These are phyloP conservation scores for Austroboletus eburneus DNA, from an alignment of 768 basidiomycete species.

Conservation along the genomic window DNA sequence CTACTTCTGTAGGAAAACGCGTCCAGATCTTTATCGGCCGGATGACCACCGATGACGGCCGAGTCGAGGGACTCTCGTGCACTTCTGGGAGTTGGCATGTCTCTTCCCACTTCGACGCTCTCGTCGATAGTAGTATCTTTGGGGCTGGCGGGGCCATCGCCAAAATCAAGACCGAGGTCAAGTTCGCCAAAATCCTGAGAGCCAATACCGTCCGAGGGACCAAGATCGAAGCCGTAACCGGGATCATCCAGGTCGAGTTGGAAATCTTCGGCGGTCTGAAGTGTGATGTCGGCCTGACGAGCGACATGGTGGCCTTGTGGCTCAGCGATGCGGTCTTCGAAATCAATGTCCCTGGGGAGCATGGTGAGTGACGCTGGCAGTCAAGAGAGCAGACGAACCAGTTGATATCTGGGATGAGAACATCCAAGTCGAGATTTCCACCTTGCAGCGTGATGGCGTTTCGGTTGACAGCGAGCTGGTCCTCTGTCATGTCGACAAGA, in stretches of 20 bases:
- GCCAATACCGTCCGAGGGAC: constrained; percentile 77
- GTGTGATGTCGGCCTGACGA: constrained; percentile 83
- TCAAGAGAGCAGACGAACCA: constrained; percentile 45
- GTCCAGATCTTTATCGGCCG: constrained; percentile 54
- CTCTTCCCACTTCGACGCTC: constrained; percentile 76
- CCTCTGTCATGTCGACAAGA: constrained; percentile 93
- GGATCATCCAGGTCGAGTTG: constrained; percentile 56
- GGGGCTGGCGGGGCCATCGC: constrained; percentile 44
- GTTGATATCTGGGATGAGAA: constrained; percentile 74
- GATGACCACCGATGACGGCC: constrained; percentile 48
- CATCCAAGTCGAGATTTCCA: constrained; percentile 73
- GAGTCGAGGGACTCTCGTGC: constrained; percentile 58
- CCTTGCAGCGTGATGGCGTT: constrained; percentile 86
- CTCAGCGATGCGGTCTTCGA: constrained; percentile 59
- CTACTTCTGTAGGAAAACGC: constrained; percentile 61
- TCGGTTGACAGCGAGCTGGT: constrained; percentile 81
- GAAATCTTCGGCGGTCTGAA: constrained; percentile 71
- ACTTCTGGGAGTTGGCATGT: constrained; percentile 47
- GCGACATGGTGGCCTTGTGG: constrained; percentile 79
- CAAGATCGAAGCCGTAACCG: constrained; percentile 71
- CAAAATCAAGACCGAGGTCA: constrained; percentile 77
- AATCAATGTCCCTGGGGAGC: constrained; percentile 66
- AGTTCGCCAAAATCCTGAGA: constrained; percentile 74
- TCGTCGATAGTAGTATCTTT: constrained; percentile 39
- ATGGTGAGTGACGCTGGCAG: constrained; percentile 8